Evolutionary conservation across 2,329 filamentous ascomycete genomes (phyloP).

Genomic region (Sarocladiaceae sp.): DNA sequence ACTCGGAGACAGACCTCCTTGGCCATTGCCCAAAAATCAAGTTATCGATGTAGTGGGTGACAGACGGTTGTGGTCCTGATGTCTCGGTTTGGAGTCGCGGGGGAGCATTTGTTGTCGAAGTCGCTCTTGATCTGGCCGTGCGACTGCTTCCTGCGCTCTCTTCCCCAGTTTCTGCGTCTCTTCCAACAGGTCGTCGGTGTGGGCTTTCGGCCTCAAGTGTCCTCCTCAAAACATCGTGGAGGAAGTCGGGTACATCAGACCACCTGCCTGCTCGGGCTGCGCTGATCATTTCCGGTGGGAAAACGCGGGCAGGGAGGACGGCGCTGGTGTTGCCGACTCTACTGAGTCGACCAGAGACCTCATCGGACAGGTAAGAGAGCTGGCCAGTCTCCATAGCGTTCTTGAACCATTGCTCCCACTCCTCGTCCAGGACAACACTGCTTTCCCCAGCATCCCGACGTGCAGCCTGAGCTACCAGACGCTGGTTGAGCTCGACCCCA

Average conservation of each 20-base stretch:
- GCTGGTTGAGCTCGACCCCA: constrained; percentile 58
- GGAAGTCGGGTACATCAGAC: constrained; percentile 52
- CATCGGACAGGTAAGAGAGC: constrained; percentile 38
- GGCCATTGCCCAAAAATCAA: constrained; percentile 6
- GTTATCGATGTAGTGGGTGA: constrained; percentile 6
- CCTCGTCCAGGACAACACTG: constrained; percentile 59
- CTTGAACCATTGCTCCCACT: constrained; percentile 73
- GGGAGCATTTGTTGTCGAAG: not conserved
- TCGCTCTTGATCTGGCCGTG: not conserved
- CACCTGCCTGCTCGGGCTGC: constrained; percentile 54
- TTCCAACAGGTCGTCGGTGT: constrained; percentile 9
- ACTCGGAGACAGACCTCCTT: not conserved
- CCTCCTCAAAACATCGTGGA: constrained; percentile 48
- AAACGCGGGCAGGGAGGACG: constrained; percentile 29
- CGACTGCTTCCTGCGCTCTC: constrained; percentile 1
- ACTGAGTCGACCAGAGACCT: not conserved
- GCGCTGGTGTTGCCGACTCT: not conserved
- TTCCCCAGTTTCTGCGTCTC: not conserved
- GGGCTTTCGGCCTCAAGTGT: constrained; percentile 35
- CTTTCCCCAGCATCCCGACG: constrained; percentile 57
- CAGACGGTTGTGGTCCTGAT: not conserved
- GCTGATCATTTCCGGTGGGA: constrained; percentile 48
- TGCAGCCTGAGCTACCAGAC: constrained; percentile 60
- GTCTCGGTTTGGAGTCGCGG: not conserved
- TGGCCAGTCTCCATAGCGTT: constrained; percentile 62